These are phyloP conservation scores for Trichosporon sp. DNA, from an alignment of 1,284 basidiomycete species.

Conservation along the genomic window DNA sequence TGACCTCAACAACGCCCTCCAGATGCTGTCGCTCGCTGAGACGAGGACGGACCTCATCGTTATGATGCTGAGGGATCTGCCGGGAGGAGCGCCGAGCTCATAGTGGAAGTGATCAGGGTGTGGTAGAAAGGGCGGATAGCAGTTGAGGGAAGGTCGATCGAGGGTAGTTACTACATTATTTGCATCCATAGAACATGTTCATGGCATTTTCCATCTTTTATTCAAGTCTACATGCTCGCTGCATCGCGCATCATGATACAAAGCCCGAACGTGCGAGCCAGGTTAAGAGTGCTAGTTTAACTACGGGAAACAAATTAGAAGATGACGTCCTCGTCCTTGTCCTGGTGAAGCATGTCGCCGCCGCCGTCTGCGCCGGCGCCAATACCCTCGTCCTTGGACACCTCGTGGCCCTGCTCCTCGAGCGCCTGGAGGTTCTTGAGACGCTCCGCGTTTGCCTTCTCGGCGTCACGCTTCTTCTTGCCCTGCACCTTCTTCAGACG, in stretches of 20 bases:
- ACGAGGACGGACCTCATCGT: slow-evolving; percentile 79
- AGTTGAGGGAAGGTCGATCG: neutral
- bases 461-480: slow-evolving; percentile 84
- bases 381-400: slow-evolving; percentile 55
- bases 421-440: slow-evolving; percentile 39
- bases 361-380: slow-evolving; percentile 50
- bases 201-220: slow-evolving; percentile 3
- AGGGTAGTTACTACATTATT: neutral
- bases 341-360: slow-evolving; percentile 70
- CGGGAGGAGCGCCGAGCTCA: slow-evolving; percentile 40
- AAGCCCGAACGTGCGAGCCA: neutral
- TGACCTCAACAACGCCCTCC: slow-evolving; percentile 61
- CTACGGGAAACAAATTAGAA: slow-evolving; percentile 62
- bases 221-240: slow-evolving; percentile 10
- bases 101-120: neutral
- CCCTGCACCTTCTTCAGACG: slow-evolving; percentile 94
- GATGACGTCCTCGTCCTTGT: slow-evolving; percentile 87
- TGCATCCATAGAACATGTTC: slow-evolving; percentile 20
- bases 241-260: slow-evolving; percentile 20
- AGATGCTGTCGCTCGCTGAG: slow-evolving; percentile 73
- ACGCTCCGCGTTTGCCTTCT: slow-evolving; percentile 41
- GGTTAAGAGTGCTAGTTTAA: neutral
- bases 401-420: slow-evolving; percentile 52
- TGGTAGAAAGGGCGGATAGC: neutral
- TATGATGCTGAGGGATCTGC: slow-evolving; percentile 79